Evolutionary conservation across 1,139 yeast species (phyloP), one percentile per base, ranked within the genome.

Genomic region (Geotrichum carabidarum): DNA sequence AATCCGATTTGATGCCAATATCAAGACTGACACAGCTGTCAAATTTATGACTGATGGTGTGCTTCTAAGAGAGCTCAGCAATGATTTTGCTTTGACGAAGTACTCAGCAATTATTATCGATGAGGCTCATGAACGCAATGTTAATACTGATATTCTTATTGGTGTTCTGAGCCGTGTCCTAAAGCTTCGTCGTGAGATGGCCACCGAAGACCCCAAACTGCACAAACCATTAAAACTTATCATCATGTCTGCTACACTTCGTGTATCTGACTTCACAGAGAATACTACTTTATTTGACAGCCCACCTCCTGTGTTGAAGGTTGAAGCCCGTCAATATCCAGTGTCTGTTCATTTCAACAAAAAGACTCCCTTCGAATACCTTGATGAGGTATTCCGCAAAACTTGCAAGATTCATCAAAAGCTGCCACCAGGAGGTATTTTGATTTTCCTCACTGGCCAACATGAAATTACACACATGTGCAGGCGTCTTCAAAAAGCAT

Each of bases 21-120:
- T 85, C 4, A 80, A 79, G 56, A 71, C 78, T 14, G 82, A 82
- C 57, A 94, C 99, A 0, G 86, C 87, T 4, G 69, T 94, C 69
- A 94, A 94, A 69, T 91, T 93, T 65, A 93, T 94, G 99, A 94
- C 99, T 1, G 99, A 94, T 75, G 99, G 99, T 81, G 96, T 94
- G 44, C 73, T 94, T 53, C 73, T 94, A 37, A 78, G 98, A 63
- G 99, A 94, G 70, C 83, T 94, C 85, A 85, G 93, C 84, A 74
- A 81, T 0, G 99, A 94, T 65, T 85, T 93, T 61, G 72, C 84
- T 60, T 74, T 94, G 50, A 77, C 80, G 38, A 88, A 87, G 65
- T 94, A 94, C 68, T 89, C 97, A 0, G 84, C 86, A 1, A 77
- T 94, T 44, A 79, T 94, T 36, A 88, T 94, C 58, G 99, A 94